Evolutionary conservation across 352 stramenopile species (phyloP).

Genomic region (Phytophthora nicotianae): DNA sequence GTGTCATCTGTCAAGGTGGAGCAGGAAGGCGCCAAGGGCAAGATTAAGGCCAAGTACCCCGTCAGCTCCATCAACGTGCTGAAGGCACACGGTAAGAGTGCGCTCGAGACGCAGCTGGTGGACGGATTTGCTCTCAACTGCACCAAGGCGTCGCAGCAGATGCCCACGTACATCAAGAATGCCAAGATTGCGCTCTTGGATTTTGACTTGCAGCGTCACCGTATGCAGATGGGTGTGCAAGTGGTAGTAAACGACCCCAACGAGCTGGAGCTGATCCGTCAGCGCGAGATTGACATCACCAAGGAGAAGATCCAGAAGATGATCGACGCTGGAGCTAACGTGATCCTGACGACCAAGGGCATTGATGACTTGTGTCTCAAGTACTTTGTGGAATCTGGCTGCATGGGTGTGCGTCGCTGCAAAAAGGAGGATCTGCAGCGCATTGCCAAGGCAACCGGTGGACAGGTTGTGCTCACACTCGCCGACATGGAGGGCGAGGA

Average conservation of each 20-base stretch:
- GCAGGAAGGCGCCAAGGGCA: conserved; percentile 82
- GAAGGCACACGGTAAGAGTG: conserved; percentile 95
- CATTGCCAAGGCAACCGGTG: conserved; percentile 98
- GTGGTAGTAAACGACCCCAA: conserved; percentile 94
- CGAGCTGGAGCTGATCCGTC: conserved; percentile 97
- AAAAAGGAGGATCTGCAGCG: conserved; percentile 98
- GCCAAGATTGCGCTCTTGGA: conserved; percentile 98
- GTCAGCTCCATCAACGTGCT: conserved; percentile 99
- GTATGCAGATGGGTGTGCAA: conserved; percentile 97
- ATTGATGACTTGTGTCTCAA: conserved; percentile 99
- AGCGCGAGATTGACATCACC: conserved; percentile 99
- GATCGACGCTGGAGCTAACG: conserved; percentile 96
- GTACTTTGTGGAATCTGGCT: conserved; percentile 99
- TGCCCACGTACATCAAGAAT: conserved; percentile 95
- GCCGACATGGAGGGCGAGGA: conserved; percentile 99
- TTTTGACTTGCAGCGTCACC: conserved; percentile 98
- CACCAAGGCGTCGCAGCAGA: conserved; percentile 96
- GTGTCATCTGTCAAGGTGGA: conserved; percentile 97
- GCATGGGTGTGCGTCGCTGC: conserved; percentile 96
- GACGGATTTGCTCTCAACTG: conserved; percentile 98
- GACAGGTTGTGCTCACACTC: conserved; percentile 96
- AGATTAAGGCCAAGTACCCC: conserved; percentile 93
- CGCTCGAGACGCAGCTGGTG: conserved; percentile 91
- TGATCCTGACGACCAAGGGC: conserved; percentile 99
- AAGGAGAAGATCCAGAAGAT: conserved; percentile 99